Base-by-base conservation (phyloP, 768 basidiomycete species). In the Gautieria morchelliformis region DNA sequence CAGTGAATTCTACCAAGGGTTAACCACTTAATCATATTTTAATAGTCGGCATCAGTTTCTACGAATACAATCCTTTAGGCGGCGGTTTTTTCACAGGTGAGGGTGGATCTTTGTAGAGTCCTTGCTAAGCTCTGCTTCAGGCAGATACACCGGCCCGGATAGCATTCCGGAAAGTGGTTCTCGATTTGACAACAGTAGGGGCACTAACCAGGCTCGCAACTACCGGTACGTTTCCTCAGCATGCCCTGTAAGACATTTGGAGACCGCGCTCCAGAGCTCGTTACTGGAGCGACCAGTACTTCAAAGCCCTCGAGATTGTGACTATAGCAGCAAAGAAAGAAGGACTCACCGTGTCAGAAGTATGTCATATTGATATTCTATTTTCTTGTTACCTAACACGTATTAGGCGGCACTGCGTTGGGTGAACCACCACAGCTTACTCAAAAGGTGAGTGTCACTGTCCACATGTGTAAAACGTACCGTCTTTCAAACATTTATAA, bases 231-330 rank as follows among this genome's bases (percentile, higher is more conserved):
- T 52, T 27, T 27, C 3, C 27, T 27, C 27, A 2, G 27, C 27
- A 5, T 27, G 27, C 5, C 50, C 17, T 4, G 22, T 52, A 37
- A n/a, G 50, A 27, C 14, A 27, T 30, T 37, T 83, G 15, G 72
- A 70, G 0, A 58, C 67, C 12, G 72, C 83, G 58, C 32, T 32
- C 32, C 27, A 53, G 20, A 59, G 62, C 60, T 62, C 75, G 78
- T 32, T 81, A 81, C 67, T 82, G 79, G 79, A 78, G 78, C 53
- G 76, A 78, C 37, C 67, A 70, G 17, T 75, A 77, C 63, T 83
- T 83, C 68, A 69, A 73, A 30, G 77, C 79, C 0, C 66, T 83
- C 17, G 72, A 70, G 0, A 56, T 68, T 11, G 72, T 84, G 58
- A 69, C 72, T 14, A 67, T 66, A 3, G 78, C 73, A 10, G 19